These are phyloP conservation scores for Boletus rubescentipes DNA, from an alignment of 768 basidiomycete species.

Conservation along the genomic window DNA sequence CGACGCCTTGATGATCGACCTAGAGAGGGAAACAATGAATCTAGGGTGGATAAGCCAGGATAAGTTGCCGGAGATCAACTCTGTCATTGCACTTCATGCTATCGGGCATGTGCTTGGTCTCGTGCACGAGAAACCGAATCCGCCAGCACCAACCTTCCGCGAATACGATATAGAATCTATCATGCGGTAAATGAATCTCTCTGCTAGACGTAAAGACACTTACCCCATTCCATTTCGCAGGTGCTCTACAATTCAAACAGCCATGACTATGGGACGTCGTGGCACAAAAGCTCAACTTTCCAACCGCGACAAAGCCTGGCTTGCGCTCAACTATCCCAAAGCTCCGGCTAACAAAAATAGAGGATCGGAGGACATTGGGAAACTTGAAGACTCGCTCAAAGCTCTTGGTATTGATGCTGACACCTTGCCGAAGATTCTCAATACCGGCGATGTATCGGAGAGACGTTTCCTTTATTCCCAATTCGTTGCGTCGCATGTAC, in stretches of 20 bases:
- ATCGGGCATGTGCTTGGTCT: constrained; percentile 1
- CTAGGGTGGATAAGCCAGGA: not conserved
- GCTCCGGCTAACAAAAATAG: not conserved
- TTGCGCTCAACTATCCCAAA: not conserved
- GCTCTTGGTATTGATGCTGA: not conserved
- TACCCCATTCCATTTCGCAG: not conserved
- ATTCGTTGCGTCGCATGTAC: not conserved
- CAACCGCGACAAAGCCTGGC: not conserved
- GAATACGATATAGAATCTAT: not conserved
- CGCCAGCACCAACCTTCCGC: not conserved
- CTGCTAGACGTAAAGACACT: not conserved
- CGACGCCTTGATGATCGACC: not conserved
- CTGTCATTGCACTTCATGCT: not conserved
- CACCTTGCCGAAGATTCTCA: not conserved
- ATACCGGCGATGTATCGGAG: not conserved
- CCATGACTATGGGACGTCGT: not conserved
- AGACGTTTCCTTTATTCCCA: not conserved
- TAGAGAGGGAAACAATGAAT: not conserved
- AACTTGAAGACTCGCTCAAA: not conserved
- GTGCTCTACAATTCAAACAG: too few relatives aligned
- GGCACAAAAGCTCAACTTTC: not conserved
- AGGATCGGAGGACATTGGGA: not conserved
- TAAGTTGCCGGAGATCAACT: not conserved
- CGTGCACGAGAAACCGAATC: not conserved
- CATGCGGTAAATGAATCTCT: not conserved